These are phyloP conservation scores for Colletotrichum cuscutae DNA, from an alignment of 2,329 filamentous ascomycete genomes.

Conservation along the genomic window DNA sequence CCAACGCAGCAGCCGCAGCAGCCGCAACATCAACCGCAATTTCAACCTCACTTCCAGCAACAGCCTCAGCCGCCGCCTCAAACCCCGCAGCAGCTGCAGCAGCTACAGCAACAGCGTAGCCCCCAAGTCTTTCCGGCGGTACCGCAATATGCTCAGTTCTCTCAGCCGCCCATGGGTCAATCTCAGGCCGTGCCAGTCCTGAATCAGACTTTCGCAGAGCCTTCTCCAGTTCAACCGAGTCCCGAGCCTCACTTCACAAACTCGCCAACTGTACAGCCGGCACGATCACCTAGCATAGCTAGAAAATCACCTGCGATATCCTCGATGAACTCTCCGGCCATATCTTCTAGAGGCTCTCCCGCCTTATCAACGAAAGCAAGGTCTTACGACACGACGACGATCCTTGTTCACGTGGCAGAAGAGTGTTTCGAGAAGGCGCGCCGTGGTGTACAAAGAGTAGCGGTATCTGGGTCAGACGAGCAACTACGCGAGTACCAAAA, in stretches of 20 bases:
- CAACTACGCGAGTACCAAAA: conserved; percentile 75
- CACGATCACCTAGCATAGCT: conserved; percentile 49
- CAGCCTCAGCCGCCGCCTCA: conserved; percentile 27
- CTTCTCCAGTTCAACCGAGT: conserved; percentile 41
- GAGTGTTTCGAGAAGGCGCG: conserved; percentile 79
- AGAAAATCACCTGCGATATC: conserved; percentile 48
- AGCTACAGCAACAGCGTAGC: conserved; percentile 10
- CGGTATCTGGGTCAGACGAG: conserved; percentile 59
- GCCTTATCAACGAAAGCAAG: conserved; percentile 51
- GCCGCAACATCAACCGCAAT: conserved; percentile 31
- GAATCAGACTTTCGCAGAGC: conserved; percentile 23
- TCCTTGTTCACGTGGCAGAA: conserved; percentile 78
- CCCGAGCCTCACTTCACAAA: conserved; percentile 52
- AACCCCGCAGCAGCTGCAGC: neutral
- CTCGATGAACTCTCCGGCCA: conserved; percentile 36
- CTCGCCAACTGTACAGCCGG: conserved; percentile 50
- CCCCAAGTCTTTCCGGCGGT: conserved; percentile 16
- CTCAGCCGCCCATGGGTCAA: conserved; percentile 32
- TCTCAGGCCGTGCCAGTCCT: conserved; percentile 20
- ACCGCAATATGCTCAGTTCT: conserved; percentile 30
- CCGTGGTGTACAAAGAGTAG: conserved; percentile 59
- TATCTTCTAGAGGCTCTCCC: conserved; percentile 46
- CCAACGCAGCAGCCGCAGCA: conserved; percentile 28
- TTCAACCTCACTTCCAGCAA: conserved; percentile 29
- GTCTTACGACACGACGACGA: conserved; percentile 62